These are phyloP conservation scores for Mycogone perniciosa DNA, from an alignment of 2,329 filamentous ascomycete genomes.

Conservation along the genomic window DNA sequence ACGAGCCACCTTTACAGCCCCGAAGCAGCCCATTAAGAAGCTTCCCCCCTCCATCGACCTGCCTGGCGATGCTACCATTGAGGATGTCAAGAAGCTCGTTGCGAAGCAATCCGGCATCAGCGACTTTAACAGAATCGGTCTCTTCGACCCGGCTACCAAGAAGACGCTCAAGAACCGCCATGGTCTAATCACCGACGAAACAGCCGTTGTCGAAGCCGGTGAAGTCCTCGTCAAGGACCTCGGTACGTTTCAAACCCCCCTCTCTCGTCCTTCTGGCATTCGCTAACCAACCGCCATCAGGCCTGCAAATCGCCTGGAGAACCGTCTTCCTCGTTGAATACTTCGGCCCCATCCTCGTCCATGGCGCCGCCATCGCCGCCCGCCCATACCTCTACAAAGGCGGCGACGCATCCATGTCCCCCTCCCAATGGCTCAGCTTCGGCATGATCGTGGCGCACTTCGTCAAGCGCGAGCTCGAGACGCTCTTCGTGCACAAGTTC, in stretches of 20 bases:
- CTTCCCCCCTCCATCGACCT: constrained; percentile 48
- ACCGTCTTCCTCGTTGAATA: constrained; percentile 97
- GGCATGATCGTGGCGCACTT: constrained; percentile 76
- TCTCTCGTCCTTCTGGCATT: not conserved
- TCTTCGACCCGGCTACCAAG: constrained; percentile 54
- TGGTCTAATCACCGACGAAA: constrained; percentile 44
- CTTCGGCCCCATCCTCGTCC: constrained; percentile 82
- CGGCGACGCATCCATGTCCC: constrained; percentile 46
- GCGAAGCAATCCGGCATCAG: constrained; percentile 44
- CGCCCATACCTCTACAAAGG: constrained; percentile 57
- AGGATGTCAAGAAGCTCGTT: constrained; percentile 52
- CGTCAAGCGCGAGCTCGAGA: constrained; percentile 91
- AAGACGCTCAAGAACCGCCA: constrained; percentile 59
- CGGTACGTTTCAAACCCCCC: constrained; percentile 47
- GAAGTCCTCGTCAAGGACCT: constrained; percentile 87
- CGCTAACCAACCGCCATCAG: constrained; percentile 37
- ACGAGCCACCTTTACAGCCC: constrained; percentile 25
- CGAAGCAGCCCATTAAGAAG: constrained; percentile 46
- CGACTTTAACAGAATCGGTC: constrained; percentile 56
- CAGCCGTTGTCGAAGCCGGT: constrained; percentile 40
- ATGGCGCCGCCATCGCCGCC: constrained; percentile 64
- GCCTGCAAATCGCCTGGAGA: constrained; percentile 83
- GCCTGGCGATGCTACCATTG: constrained; percentile 46
- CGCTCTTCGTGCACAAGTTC: constrained; percentile 91
- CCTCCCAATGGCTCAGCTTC: constrained; percentile 68